Base-by-base conservation (phyloP, 2,329 filamentous ascomycete genomes). In the Trichoderma sp. region DNA sequence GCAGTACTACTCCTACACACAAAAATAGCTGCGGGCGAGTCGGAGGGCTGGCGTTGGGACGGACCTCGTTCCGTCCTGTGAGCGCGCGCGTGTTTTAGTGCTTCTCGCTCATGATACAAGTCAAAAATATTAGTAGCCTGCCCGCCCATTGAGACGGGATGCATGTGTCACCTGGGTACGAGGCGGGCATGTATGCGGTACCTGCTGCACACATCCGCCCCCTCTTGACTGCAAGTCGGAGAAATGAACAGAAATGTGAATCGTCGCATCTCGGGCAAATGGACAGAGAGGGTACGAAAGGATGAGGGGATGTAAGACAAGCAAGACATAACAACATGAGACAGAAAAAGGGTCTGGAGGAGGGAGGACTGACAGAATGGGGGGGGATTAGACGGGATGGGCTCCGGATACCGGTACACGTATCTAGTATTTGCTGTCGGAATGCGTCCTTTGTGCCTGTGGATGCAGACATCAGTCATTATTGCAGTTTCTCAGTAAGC, bases 191-290 rank as follows among this genome's bases (percentile, higher is more conserved):
- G 52, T 26, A 43, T 30, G 30, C 6, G n/a, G 19, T 45, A 34
- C 30, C 19, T 59, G 2, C 30, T 28, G 47, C 28, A 9, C 10
- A 24, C 21, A 24, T 24, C 21, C 21, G 21, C 21, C 21, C 21
- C 21, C 21, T n/a, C 34, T 12, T 14, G 10, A 39, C 2, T 14
- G 2, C 2, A 39, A 19, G 50, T 55, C 41, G 41, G 50, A 47
- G 50, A 62, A 62, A 47, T 62, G 50, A 62, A 62, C 39, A 55
- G 50, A 62, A 55, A 39, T 54, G 39, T 45, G 59, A 62, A 62
- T 7, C 54, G 50, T 62, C 59, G 50, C 59, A 62, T 62, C 48
- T 62, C 59, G 59, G 59, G 34, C 45, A 45, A 39, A 30, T 34
- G 50, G 54, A 54, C 59, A 34, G 28, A 26, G 34, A 19, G 34